A percentile compares a stretch with the other conserved stretches of the same genome.
Evolutionary conservation across 2,329 filamentous ascomycete species (phyloP).

Genomic region (Colletotrichum ledebouriae): DNA sequence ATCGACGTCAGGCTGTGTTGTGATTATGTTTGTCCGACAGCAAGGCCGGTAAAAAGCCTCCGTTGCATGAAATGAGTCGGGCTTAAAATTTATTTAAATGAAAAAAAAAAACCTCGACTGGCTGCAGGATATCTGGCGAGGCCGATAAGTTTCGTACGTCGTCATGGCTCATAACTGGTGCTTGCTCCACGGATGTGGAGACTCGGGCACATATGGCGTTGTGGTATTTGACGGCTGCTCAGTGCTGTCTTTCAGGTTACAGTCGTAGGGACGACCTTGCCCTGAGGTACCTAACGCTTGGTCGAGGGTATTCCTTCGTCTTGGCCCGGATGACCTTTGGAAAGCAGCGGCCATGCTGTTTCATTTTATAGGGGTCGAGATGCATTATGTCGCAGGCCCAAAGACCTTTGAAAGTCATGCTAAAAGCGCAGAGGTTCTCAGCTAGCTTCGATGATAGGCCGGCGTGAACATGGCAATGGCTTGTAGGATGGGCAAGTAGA

Average conservation of each 20-base stretch:
- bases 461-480: not conserved
- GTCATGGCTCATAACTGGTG: conserved; percentile 12
- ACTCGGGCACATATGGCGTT: no score
- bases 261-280: no score
- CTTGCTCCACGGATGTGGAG: not conserved
- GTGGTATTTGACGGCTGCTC: no score
- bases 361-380: conserved; percentile 25
- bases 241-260: no score
- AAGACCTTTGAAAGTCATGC: conserved; percentile 25
- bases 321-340: conserved; percentile 21
- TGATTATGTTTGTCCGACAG: conserved; percentile 1
- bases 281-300: not conserved
- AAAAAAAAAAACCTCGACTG: conserved; percentile 18
- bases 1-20: conserved; percentile 15
- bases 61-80: conserved; percentile 21
- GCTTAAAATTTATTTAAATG: no score
- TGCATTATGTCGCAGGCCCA: conserved; percentile 13
- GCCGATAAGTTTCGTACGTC: conserved; percentile 22
- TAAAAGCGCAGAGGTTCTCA: not conserved
- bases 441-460: not conserved
- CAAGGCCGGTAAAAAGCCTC: not conserved
- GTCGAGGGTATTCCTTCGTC: conserved; percentile 7
- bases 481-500: not conserved
- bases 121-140: conserved; percentile 22
- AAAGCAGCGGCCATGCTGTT: conserved; percentile 16